Base-by-base conservation (phyloP, 768 basidiomycete species). In the Phaeotremella skinneri region DNA sequence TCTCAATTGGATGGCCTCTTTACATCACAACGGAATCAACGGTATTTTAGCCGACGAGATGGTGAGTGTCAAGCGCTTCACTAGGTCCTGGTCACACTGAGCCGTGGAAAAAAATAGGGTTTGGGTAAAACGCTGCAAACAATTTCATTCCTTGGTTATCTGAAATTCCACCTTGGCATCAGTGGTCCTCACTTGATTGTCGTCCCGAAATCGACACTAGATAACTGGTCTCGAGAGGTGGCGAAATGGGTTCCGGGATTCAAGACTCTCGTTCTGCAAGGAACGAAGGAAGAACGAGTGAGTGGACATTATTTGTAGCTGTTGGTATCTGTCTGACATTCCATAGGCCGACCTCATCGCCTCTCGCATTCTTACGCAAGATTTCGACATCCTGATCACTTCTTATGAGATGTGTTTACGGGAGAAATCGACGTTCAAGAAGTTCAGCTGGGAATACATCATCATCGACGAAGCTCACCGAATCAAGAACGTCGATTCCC, bases 81-180 rank as follows among this genome's bases (percentile, higher is more conserved):
- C 27, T 34, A 27, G 3, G 20, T 43, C 23, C 11, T 41, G 23
- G 3, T 27, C 43, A n/a, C 1, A 43, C 53, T 58, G 51, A 64
- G n/a, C n/a, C n/a, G n/a, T n/a, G n/a, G 43, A 1, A 37, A 0
- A 21, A 4, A 16, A 23, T 72, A 91, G 90, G 93, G 93, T 78
- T 85, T 99, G 27, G 93, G 96, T 13, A 99, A 99, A 82, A 99
- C 96, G 0, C 83, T 98, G 0, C 96, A 99, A 80, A 97, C 94
- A 0, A 94, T 99, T 68, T 87, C 94, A 0, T 99, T 99, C 82
- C 85, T 97, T 25, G 85, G 91, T 4, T 98, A 96, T 75, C 86
- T 98, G 63, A 91, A 89, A 73, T 87, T 91, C 73, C 85, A 91
- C 74, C 83, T 82, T 23, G 83, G 82, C 58, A 86, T 83, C 55